phyloP scores from a whole-genome alignment of 805 yeast species.

The Tetrapisispora nanseiensis region DNA sequence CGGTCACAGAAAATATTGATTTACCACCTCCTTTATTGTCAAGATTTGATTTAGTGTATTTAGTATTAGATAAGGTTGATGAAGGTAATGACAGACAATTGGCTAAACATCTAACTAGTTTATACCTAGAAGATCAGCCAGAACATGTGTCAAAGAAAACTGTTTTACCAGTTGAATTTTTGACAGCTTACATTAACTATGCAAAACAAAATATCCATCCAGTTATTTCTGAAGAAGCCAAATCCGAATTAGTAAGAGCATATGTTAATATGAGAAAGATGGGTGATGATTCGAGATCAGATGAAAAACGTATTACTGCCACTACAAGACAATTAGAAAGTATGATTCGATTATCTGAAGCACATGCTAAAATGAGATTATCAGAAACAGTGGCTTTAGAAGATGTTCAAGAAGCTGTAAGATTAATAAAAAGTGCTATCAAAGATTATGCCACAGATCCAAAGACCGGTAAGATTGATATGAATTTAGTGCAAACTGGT shows the following conservation, averaged over 20 bases:
- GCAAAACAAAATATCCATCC: constrained; percentile 85
- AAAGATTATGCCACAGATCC: constrained; percentile 99
- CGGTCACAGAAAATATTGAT: constrained; percentile 92
- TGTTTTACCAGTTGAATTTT: constrained; percentile 74
- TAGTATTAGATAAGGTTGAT: constrained; percentile 87
- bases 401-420: constrained; percentile 89
- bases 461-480: constrained; percentile 88
- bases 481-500: constrained; percentile 96
- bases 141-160: constrained; percentile 58
- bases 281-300: constrained; percentile 81
- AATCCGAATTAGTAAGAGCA: constrained; percentile 71
- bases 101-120: constrained; percentile 81
- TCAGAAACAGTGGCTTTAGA: constrained; percentile 56
- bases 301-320: constrained; percentile 91
- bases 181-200: constrained; percentile 83
- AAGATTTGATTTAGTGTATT: constrained; percentile 87
- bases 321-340: constrained; percentile 95
- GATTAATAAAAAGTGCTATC: constrained; percentile 86
- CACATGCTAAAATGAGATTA: constrained; percentile 94
- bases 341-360: constrained; percentile 90
- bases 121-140: constrained; percentile 85
- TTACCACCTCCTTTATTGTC: constrained; percentile 93
- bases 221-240: constrained; percentile 68
- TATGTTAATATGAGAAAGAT: constrained; percentile 90
- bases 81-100: constrained; percentile 73